Percentiles rank a stretch among this genome's conserved stretches.
Evolutionary conservation across 2,329 filamentous ascomycete species (phyloP).

Genomic region (Botrytis cinerea): DNA sequence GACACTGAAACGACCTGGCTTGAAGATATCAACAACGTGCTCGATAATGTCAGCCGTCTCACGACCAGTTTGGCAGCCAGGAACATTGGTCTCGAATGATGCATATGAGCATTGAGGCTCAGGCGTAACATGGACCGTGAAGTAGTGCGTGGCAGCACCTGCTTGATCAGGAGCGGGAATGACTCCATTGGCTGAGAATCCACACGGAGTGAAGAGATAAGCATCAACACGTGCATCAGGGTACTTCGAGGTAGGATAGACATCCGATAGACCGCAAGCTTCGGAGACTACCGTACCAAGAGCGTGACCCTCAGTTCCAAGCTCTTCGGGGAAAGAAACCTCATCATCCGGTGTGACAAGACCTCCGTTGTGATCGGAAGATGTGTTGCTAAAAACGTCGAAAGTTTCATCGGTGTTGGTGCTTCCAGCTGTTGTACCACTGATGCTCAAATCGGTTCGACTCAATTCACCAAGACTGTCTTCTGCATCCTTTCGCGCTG

Average conservation of each 20-base stretch:
- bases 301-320: slow-evolving; percentile 91
- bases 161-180: slow-evolving; percentile 71
- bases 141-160: slow-evolving; percentile 71
- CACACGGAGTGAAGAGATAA: slow-evolving; percentile 94
- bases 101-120: slow-evolving; percentile 97
- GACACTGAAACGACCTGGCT: slow-evolving; percentile 95
- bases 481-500: slow-evolving; percentile 61
- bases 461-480: slow-evolving; percentile 61
- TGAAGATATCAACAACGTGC: slow-evolving; percentile 94
- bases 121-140: slow-evolving; percentile 96
- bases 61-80: slow-evolving; percentile 81
- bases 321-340: slow-evolving; percentile 64
- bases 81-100: slow-evolving; percentile 97
- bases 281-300: slow-evolving; percentile 92
- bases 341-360: slow-evolving; percentile 59
- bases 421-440: slow-evolving; percentile 45
- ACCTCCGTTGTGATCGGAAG: slow-evolving; percentile 61
- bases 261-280: slow-evolving; percentile 80
- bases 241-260: slow-evolving; percentile 85
- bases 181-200: slow-evolving; percentile 96
- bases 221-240: slow-evolving; percentile 93
- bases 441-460: slow-evolving; percentile 45
- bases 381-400: slow-evolving; percentile 80
- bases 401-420: slow-evolving; percentile 58
- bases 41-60: slow-evolving; percentile 89